Evolutionary conservation across 2,329 filamentous ascomycete species (phyloP).

Genomic region (Didymella keratinophila): DNA sequence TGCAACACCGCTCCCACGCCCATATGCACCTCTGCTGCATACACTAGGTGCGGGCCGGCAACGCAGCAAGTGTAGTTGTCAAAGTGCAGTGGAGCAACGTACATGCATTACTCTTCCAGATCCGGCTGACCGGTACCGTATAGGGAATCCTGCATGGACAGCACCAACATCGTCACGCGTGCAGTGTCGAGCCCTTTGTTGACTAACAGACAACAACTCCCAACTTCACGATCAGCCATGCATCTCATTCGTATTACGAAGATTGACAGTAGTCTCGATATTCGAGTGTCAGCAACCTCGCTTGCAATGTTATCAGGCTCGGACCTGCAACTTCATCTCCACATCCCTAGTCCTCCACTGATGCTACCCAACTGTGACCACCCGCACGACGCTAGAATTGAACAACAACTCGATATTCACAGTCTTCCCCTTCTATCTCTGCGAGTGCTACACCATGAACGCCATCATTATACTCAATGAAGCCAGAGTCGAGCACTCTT

Average conservation of each 20-base stretch:
- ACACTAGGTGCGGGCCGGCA: not conserved
- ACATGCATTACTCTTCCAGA: not conserved
- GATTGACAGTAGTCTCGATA: not conserved
- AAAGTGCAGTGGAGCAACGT: not conserved
- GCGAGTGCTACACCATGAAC: no score
- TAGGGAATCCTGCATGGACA: constrained; percentile 4
- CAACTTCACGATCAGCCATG: not conserved
- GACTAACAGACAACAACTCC: not conserved
- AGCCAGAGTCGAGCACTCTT: no score
- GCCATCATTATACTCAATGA: no score
- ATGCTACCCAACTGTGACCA: not conserved
- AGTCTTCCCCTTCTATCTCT: no score
- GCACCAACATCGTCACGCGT: not conserved
- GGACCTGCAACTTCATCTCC: not conserved
- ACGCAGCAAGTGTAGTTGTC: not conserved
- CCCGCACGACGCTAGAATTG: no score
- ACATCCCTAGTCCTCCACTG: not conserved
- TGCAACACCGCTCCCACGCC: constrained; percentile 10
- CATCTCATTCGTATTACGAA: not conserved
- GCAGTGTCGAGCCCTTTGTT: not conserved
- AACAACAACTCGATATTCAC: no score
- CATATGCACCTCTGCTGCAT: not conserved
- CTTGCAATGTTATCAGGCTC: not conserved
- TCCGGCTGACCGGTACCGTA: constrained; percentile 15
- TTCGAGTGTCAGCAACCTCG: not conserved